These are phyloP conservation scores for Herpetomonas muscarum DNA, from an alignment of 208 protist species.

Conservation along the genomic window DNA sequence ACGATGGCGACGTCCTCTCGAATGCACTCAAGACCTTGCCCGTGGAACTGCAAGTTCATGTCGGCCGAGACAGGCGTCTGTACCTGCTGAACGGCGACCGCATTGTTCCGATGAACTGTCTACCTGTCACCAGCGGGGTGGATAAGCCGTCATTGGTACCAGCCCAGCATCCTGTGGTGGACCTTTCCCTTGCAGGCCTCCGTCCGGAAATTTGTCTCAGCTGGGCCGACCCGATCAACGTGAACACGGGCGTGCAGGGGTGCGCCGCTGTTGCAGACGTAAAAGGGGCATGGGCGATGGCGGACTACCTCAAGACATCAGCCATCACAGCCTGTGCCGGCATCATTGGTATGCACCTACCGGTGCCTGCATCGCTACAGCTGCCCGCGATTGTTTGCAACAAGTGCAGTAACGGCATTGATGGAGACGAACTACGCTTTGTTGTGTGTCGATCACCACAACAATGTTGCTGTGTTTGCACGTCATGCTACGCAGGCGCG, in stretches of 20 bases:
- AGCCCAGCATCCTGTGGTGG: background rate
- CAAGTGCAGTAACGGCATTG: constrained; percentile 40
- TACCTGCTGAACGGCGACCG: constrained; percentile 52
- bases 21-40: constrained; percentile 12
- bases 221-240: constrained; percentile 23
- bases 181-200: background rate
- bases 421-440: constrained; percentile 70
- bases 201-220: background rate
- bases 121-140: background rate
- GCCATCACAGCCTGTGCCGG: constrained; percentile 55
- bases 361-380: constrained; percentile 12
- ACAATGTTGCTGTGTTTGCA: constrained; percentile 71
- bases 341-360: constrained; percentile 53
- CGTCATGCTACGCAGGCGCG: constrained; percentile 60
- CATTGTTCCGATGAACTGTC: too few species aligned
- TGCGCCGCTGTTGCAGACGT: constrained; percentile 24
- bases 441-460: constrained; percentile 47
- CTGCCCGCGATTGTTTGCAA: constrained; percentile 42
- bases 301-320: constrained; percentile 35
- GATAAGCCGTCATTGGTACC: background rate
- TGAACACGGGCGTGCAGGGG: constrained; percentile 26
- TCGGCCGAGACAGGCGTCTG: constrained; percentile 54
- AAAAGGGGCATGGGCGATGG: constrained; percentile 8
- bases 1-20: constrained; percentile 11
- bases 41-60: constrained; percentile 24